Evolutionary conservation across 164 flowering plant genomes (phyloP), one percentile per base, ranked within the genome.

Genomic region (Stephania japonica): DNA sequence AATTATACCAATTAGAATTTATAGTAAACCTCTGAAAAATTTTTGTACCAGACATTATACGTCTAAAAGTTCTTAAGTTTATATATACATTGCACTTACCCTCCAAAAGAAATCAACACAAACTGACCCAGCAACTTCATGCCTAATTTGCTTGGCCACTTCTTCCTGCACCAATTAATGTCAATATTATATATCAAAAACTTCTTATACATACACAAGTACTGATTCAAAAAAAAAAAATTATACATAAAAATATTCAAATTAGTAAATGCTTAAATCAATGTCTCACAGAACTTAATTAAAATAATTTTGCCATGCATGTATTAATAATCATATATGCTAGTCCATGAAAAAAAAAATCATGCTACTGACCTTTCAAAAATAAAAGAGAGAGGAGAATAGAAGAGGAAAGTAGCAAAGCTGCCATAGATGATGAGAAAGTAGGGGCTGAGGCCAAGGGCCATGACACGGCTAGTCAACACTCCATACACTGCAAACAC

Each of bases 61-160:
- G 3, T n/a, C 0, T n/a, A 62, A 21, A 61, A 21, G 6, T 5
- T 21, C 12, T n/a, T n/a, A n/a, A n/a, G 21, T 21, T 6, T 7
- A 21, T 21, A 8, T 62, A 5, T 21, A 4, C 0, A 53, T 13
- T 27, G 18, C 16, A 27, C 79, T 71, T 82, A 94, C 97, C 98
- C 97, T 67, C 82, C 84, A 42, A 88, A 78, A 44, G 96, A 69
- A 75, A 91, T 81, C 24, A 89, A 67, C 75, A 90, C 10, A 61
- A 94, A 73, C 80, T 90, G 89, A 67, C 84, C 67, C 32, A 83
- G 13, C 81, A 91, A 73, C 80, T 81, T 85, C 24, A 74, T 70
- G 21, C 76, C 81, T 23, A 90, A 56, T 72, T 81, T 76, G 70
- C 67, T 75, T 0, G 97, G 97, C 96, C 98, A 91, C 65, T 78